Evolutionary conservation across 495 filamentous ascomycete genomes (phyloP).

Genomic region (Ramalina intermedia): DNA sequence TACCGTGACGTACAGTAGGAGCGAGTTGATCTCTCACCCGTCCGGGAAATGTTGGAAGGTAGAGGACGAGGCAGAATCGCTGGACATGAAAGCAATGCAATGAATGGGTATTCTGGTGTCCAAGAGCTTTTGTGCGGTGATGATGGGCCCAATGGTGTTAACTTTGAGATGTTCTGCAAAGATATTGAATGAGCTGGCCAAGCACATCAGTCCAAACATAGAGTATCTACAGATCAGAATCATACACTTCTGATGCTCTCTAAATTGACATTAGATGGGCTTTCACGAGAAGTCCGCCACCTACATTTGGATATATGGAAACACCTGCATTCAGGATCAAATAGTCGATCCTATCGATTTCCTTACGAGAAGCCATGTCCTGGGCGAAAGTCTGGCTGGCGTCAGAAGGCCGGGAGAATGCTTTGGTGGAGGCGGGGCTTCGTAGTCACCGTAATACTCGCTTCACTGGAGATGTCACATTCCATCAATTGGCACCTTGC

Average conservation of each 20-base stretch:
- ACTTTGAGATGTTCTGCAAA: conserved; percentile 41
- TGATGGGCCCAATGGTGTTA: conserved; percentile 43
- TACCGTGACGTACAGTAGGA: background rate
- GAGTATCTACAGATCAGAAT: background rate
- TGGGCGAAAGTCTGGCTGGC: conserved; percentile 10
- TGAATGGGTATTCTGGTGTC: conserved; percentile 27
- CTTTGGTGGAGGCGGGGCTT: too few relatives aligned
- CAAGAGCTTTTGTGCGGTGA: conserved; percentile 37
- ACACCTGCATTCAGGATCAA: conserved; percentile 44
- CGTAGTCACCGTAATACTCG: conserved; percentile 32
- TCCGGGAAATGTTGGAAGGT: conserved; percentile 40
- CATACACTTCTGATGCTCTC: conserved; percentile 39
- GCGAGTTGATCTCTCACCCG: conserved; percentile 19
- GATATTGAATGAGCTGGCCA: conserved; percentile 30
- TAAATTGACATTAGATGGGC: conserved; percentile 12
- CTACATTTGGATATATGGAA: conserved; percentile 40
- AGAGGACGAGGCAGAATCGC: conserved; percentile 31
- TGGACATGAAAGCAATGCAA: conserved; percentile 37
- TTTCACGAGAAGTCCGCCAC: background rate
- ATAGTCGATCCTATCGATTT: conserved; percentile 29
- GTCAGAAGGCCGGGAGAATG: conserved; percentile 1
- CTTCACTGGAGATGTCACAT: conserved; percentile 36
- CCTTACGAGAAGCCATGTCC: conserved; percentile 16
- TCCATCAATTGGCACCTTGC: conserved; percentile 29
- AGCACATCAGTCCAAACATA: background rate